Evolutionary conservation across 108 stramenopile species (phyloP).

Genomic region (Skeletonema potamos): DNA sequence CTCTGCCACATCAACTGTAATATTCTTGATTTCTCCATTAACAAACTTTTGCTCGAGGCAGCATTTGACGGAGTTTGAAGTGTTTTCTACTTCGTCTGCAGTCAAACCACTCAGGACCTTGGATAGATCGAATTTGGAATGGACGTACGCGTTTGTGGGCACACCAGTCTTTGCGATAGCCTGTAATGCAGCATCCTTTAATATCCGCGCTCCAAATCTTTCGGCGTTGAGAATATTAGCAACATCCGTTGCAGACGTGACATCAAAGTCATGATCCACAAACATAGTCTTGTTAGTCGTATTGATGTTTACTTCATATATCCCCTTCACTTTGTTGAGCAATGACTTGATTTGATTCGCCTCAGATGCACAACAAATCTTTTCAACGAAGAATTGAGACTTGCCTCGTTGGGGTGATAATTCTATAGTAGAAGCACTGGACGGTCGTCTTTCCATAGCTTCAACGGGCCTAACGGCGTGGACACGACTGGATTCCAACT

Average conservation of each 20-base stretch:
- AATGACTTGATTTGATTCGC: constrained; percentile 42
- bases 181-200: constrained; percentile 39
- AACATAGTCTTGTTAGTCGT: constrained; percentile 54
- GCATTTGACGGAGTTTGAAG: constrained; percentile 22
- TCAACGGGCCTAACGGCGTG: constrained; percentile 21
- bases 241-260: constrained; percentile 46
- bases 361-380: constrained; percentile 67
- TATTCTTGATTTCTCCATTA: constrained; percentile 10
- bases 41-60: constrained; percentile 1
- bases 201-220: constrained; percentile 47
- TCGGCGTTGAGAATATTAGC: constrained; percentile 41
- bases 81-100: constrained; percentile 22
- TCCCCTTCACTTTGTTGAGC: constrained; percentile 39
- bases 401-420: constrained; percentile 24
- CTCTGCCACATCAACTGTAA: constrained; percentile 16
- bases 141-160: constrained; percentile 14
- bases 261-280: constrained; percentile 55
- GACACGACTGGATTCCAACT: constrained; percentile 38
- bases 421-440: not conserved
- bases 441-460: not conserved
- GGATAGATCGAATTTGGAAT: constrained; percentile 31
- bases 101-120: constrained; percentile 30
- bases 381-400: constrained; percentile 49
- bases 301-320: constrained; percentile 48
- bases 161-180: constrained; percentile 20